These are phyloP conservation scores for Penicillium canescens DNA, from an alignment of 495 filamentous ascomycete species.

Conservation along the genomic window DNA sequence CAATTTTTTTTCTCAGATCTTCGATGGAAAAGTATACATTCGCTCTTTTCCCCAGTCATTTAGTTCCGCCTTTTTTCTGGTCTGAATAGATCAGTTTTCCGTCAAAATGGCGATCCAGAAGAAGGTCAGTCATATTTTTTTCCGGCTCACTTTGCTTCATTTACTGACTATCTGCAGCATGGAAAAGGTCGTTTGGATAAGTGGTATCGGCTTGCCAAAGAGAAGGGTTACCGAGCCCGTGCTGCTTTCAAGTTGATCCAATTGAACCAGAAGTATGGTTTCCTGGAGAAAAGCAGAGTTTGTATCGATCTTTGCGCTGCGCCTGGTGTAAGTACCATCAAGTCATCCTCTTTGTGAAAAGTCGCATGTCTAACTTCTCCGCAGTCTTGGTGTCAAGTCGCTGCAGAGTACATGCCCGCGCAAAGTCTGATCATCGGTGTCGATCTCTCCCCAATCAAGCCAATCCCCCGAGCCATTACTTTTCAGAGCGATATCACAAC, in stretches of 20 bases:
- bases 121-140: slow-evolving; percentile 56
- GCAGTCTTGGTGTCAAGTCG: slow-evolving; percentile 97
- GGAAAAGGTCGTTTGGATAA: slow-evolving; percentile 99
- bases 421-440: slow-evolving; percentile 92
- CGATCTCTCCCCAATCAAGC: slow-evolving; percentile 93
- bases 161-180: slow-evolving; percentile 53
- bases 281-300: slow-evolving; percentile 94
- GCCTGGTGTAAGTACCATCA: slow-evolving; percentile 68
- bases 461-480: slow-evolving; percentile 87
- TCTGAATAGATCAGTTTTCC: slow-evolving; percentile 24
- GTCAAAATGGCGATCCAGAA: slow-evolving; percentile 91
- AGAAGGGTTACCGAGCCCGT: slow-evolving; percentile 95
- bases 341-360: not conserved
- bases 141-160: not conserved
- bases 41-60: slow-evolving; percentile 10
- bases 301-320: slow-evolving; percentile 96
- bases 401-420: slow-evolving; percentile 88
- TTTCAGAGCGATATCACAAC: slow-evolving; percentile 99
- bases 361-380: slow-evolving; percentile 26
- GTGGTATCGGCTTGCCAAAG: slow-evolving; percentile 95
- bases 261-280: slow-evolving; percentile 98
- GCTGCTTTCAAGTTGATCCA: slow-evolving; percentile 99
- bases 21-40: slow-evolving; percentile 23
- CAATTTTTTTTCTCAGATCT: slow-evolving; percentile 27
- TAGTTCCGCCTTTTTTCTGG: slow-evolving; percentile 19